Evolutionary conservation across 2,329 filamentous ascomycete genomes (phyloP), one percentile per base, ranked within the genome.

Genomic region (Clonostachys byssicola): DNA sequence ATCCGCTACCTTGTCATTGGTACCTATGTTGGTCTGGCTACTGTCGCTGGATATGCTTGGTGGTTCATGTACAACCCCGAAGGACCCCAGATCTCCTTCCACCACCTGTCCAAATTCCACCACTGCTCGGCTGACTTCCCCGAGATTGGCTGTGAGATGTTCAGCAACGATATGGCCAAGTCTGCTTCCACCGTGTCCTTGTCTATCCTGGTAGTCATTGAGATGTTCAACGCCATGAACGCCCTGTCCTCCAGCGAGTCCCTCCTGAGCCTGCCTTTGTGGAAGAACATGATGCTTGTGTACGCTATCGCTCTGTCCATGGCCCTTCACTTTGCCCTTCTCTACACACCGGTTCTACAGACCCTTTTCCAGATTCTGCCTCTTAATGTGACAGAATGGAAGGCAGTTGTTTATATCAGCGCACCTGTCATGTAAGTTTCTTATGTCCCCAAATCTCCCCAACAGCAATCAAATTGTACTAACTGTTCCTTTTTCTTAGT

Each of bases 151-250:
- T 99, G 94, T 70, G 73, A 84, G 52, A 97, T 99, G 80, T 99
- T 99, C 72, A 72, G 78, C 54, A 86, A 96, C 61, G 80, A 90
- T 54, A 86, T 88, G 77, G 84, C 92, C 56, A 92, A 92, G 70
- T 83, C 92, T 6, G 94, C 91, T 3, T 96, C 91, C 17, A 99
- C 94, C 2, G 85, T 99, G 30, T 96, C 91, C 7, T 79, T 99
- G 51, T 95, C 89, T 4, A 88, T 88, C 60, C 79, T 99, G 16
- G 94, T 99, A 42, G 91, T 96, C 51, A 97, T 99, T 61, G 94
- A 99, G 73, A 99, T 99, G 94, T 81, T 99, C 64, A 99, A 99
- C 71, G 94, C 94, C 58, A 92, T 97, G 87, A 99, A 99, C 64
- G 94, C 92, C 1, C 80, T 99, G 34, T 96, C 91, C 2, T 96